A percentile compares a stretch with the other conserved stretches of the same genome.
Conservation (phyloP, 192 early-diverging fungal genomes). For the Spizellomyces punctatus region DNA sequence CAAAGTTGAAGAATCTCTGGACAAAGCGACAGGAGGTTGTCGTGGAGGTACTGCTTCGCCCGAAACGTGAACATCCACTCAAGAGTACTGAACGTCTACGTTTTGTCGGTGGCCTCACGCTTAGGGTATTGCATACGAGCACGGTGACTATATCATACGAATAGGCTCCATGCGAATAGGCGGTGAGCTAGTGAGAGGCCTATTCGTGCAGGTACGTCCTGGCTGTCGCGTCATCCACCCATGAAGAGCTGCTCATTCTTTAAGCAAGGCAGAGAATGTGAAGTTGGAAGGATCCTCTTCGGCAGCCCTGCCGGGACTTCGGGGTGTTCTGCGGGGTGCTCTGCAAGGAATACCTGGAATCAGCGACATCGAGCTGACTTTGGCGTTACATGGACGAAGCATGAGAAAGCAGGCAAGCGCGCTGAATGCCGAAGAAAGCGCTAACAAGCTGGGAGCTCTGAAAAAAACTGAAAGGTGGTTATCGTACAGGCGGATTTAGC, state of each 20-base stretch:
- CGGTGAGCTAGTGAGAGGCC: neutral
- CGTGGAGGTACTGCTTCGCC: constrained; percentile 13
- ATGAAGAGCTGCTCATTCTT: no score
- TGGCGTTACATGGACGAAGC: neutral
- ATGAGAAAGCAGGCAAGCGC: neutral
- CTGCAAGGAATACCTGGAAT: constrained; percentile 15
- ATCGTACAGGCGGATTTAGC: no score
- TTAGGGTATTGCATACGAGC: constrained; percentile 15
- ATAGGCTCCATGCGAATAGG: constrained; percentile 6
- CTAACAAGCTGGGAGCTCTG: no score
- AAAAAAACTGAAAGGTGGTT: no score
- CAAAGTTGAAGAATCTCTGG: constrained; percentile 30
- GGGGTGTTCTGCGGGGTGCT: constrained; percentile 1
- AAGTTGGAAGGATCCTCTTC: no score
- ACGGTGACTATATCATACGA: constrained; percentile 12
- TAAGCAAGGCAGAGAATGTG: no score
- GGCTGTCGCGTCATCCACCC: neutral
- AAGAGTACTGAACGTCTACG: neutral
- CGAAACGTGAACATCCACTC: neutral
- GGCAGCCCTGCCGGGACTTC: neutral
- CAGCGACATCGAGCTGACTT: neutral
- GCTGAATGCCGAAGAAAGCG: no score
- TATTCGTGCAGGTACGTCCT: constrained; percentile 18
- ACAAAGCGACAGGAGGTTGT: constrained; percentile 5
- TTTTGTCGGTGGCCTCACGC: neutral